Evolutionary conservation across 2,329 filamentous ascomycete species (phyloP).

Genomic region (Trichoderma sp.): DNA sequence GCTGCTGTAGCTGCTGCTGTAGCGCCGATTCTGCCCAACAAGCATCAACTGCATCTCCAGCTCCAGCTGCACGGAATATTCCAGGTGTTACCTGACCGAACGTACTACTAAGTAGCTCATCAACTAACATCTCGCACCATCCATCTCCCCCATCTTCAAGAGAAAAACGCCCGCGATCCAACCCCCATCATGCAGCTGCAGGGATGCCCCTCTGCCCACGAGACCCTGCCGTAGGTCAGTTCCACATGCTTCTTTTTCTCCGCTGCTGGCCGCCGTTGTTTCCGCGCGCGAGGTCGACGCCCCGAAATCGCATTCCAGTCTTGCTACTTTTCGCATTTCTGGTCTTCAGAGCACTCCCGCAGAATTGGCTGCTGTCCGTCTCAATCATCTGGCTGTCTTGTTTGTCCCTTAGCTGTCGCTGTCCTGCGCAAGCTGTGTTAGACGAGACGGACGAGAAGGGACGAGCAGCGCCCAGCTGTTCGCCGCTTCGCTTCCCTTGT

Average conservation of each 20-base stretch:
- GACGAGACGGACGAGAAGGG: slow-evolving; percentile 5
- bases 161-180: slow-evolving; percentile 6
- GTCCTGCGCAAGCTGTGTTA: not conserved
- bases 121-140: too few relatives aligned
- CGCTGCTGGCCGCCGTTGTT: slow-evolving; percentile 5
- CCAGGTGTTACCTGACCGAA: too few relatives aligned
- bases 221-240: slow-evolving; percentile 25
- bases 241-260: slow-evolving; percentile 3
- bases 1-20: not conserved
- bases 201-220: slow-evolving; percentile 27
- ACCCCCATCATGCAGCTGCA: slow-evolving; percentile 25
- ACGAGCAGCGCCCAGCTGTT: slow-evolving; percentile 13
- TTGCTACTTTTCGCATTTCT: not conserved
- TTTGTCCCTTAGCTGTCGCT: not conserved
- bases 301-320: slow-evolving; percentile 2
- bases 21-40: slow-evolving; percentile 8
- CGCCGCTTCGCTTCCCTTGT: slow-evolving; percentile 17
- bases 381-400: not conserved
- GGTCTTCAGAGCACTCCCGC: not conserved
- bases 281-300: slow-evolving; percentile 11
- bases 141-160: not conserved
- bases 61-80: too few relatives aligned
- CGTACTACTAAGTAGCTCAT: too few relatives aligned
- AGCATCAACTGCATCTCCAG: too few relatives aligned
- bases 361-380: not conserved